phyloP scores from a whole-genome alignment of 2,329 filamentous ascomycete species.

The Fusarium sp. region DNA sequence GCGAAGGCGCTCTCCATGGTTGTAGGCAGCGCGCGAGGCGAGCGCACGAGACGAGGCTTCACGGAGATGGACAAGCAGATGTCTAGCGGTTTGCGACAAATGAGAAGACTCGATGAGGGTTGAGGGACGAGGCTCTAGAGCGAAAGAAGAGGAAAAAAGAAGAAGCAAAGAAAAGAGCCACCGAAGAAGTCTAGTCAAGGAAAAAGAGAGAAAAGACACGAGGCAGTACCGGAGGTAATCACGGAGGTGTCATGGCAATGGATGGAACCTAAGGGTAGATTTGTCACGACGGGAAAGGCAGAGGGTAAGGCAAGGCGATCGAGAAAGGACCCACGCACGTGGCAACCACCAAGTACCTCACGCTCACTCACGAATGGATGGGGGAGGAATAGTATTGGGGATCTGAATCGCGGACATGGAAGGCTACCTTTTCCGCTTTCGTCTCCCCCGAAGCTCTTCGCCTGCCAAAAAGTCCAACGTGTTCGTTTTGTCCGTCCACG shows the following conservation, averaged over 20 bases:
- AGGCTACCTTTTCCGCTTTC: conserved; percentile 18
- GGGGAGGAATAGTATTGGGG: conserved; percentile 8
- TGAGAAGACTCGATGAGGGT: conserved; percentile 4
- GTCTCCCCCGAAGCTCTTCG: conserved; percentile 5
- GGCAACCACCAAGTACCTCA: conserved; percentile 40
- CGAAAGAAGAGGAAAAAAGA: conserved; percentile 13
- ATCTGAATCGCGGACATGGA: conserved; percentile 10
- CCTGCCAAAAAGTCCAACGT: conserved; percentile 46
- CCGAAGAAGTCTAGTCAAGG: conserved; percentile 24
- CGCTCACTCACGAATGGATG: background rate
- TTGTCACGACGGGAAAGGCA: conserved; percentile 42
- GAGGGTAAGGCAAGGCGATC: conserved; percentile 38
- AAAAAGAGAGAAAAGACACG: conserved; percentile 29
- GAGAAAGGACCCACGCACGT: conserved; percentile 49
- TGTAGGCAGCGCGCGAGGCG: conserved; percentile 39
- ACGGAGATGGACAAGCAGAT: conserved; percentile 9
- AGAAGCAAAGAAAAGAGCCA: conserved; percentile 16
- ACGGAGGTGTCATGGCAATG: conserved; percentile 45
- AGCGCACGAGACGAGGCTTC: conserved; percentile 29
- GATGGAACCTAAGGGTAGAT: conserved; percentile 29
- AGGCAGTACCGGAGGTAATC: conserved; percentile 25
- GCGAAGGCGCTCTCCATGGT: conserved; percentile 74
- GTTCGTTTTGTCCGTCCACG: conserved; percentile 42
- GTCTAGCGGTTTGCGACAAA: conserved; percentile 26
- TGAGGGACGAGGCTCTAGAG: conserved; percentile 12